Conservation (phyloP, 768 basidiomycete genomes). For the Russula earlei region DNA sequence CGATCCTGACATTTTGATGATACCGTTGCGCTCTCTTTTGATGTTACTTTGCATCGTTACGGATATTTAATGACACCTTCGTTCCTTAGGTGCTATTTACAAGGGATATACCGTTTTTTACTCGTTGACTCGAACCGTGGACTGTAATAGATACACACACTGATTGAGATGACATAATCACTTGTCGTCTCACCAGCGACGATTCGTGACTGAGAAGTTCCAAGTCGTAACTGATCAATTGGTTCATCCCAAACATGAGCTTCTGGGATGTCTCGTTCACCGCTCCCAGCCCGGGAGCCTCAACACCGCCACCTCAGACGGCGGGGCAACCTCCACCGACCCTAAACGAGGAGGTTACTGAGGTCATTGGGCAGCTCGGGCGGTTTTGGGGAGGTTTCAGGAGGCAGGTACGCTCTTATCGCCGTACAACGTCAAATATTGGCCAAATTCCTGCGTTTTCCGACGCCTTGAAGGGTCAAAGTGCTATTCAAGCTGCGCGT, state of each 20-base stretch:
- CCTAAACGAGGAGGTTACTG: constrained; percentile 79
- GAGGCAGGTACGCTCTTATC: constrained; percentile 55
- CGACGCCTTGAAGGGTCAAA: constrained; percentile 46
- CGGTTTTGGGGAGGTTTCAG: constrained; percentile 87
- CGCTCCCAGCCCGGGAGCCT: not conserved
- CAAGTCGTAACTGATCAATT: not conserved
- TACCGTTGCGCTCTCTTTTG: not conserved
- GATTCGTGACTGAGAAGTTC: too few species aligned
- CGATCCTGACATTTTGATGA: not conserved
- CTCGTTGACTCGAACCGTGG: too few species aligned
- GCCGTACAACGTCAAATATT: not conserved
- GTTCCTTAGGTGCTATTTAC: too few species aligned
- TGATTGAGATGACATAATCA: too few species aligned
- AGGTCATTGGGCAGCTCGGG: constrained; percentile 81
- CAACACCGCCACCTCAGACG: constrained; percentile 20
- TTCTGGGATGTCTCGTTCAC: constrained; percentile 13
- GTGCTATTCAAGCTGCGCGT: constrained; percentile 54
- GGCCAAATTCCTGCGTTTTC: not conserved
- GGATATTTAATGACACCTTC: not conserved
- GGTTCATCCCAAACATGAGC: constrained; percentile 19
- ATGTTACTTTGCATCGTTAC: not conserved
- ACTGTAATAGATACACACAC: too few species aligned
- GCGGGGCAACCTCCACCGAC: constrained; percentile 38
- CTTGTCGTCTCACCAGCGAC: too few species aligned
- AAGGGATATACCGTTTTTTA: too few species aligned